Evolutionary conservation across 176 grass and related monocot genomes (phyloP).

Genomic region (Oryza coarctata): DNA sequence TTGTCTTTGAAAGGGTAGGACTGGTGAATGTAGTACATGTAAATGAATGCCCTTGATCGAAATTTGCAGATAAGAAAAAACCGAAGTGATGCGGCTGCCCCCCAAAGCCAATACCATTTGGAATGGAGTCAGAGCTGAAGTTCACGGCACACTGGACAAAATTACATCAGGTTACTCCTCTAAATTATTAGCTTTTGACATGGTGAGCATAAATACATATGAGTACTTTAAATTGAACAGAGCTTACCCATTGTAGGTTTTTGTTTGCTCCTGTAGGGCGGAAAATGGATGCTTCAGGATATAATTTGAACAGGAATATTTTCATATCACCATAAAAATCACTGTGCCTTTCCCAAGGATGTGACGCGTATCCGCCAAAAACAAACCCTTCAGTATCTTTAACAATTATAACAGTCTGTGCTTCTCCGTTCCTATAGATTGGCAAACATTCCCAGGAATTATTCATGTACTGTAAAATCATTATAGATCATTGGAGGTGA

Average conservation of each 20-base stretch:
- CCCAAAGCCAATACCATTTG: constrained; percentile 92
- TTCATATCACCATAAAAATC: constrained; percentile 99
- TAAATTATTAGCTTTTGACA: not conserved
- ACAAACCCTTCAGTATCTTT: constrained; percentile 85
- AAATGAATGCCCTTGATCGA: constrained; percentile 90
- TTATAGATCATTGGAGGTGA: not conserved
- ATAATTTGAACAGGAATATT: constrained; percentile 89
- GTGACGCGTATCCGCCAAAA: constrained; percentile 88
- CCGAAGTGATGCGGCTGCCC: constrained; percentile 87
- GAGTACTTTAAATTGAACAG: not conserved
- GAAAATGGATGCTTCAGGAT: constrained; percentile 75
- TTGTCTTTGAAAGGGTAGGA: constrained; percentile 67
- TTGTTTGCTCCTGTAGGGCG: constrained; percentile 85
- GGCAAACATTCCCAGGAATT: constrained; percentile 24
- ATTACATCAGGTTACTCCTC: not conserved
- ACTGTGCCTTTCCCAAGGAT: constrained; percentile 81
- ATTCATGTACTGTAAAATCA: not conserved
- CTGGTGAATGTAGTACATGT: constrained; percentile 76
- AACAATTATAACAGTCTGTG: constrained; percentile 74
- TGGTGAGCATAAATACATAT: constrained; percentile 9
- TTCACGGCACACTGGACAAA: constrained; percentile 65
- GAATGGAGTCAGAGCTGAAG: constrained; percentile 86
- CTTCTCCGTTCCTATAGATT: constrained; percentile 60
- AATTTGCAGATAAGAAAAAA: constrained; percentile 84
- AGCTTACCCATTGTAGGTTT: constrained; percentile 92